Evolutionary conservation across 2,329 filamentous ascomycete genomes (phyloP).

Genomic region (Pestalotiopsis sp.): DNA sequence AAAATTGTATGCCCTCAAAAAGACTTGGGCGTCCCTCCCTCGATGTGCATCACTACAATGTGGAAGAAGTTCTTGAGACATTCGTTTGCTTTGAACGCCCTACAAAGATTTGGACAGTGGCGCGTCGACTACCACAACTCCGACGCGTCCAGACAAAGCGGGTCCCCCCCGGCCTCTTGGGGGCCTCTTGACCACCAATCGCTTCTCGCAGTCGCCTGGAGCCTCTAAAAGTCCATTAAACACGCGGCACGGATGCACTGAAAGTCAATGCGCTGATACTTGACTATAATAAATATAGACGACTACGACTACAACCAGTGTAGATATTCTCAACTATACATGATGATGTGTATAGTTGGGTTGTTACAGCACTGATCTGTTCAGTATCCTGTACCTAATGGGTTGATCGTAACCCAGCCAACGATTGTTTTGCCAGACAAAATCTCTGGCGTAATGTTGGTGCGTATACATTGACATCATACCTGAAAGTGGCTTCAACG

Average conservation of each 20-base stretch:
- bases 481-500: neutral
- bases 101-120: constrained; percentile 9
- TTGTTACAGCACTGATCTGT: too few relatives aligned
- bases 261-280: neutral
- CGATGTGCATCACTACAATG: neutral
- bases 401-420: too few relatives aligned
- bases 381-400: too few relatives aligned
- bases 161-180: neutral
- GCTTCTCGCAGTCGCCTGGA: neutral
- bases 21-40: neutral
- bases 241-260: neutral
- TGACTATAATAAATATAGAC: neutral
- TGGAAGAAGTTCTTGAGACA: neutral
- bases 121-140: constrained; percentile 1
- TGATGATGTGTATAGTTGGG: too few relatives aligned
- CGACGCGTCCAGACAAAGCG: constrained; percentile 8
- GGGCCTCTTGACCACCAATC: constrained; percentile 3
- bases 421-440: too few relatives aligned
- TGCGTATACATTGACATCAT: neutral
- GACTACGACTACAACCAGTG: too few relatives aligned
- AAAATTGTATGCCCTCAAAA: neutral
- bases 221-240: constrained; percentile 2
- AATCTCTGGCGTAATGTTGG: neutral
- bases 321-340: too few relatives aligned
- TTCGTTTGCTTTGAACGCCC: neutral